These are phyloP conservation scores for Neonectria neomacrospora DNA, from an alignment of 2,329 filamentous ascomycete genomes.

Conservation along the genomic window DNA sequence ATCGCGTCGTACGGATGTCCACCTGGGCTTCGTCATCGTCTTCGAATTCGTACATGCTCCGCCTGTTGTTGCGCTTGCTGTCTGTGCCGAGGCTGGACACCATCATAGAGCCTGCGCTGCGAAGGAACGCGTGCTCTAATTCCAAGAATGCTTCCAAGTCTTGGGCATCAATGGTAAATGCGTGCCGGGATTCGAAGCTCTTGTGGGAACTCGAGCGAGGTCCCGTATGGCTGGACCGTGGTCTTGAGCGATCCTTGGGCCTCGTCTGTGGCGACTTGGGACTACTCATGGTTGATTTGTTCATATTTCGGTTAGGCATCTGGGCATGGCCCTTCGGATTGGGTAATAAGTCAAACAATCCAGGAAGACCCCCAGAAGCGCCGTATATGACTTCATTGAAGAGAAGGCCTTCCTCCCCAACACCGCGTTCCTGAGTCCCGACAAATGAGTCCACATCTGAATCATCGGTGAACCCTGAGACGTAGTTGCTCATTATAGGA, in stretches of 20 bases:
- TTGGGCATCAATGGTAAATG: constrained; percentile 26
- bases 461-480: constrained; percentile 43
- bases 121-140: constrained; percentile 22
- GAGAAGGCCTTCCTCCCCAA: constrained; percentile 41
- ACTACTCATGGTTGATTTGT: constrained; percentile 14
- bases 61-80: constrained; percentile 26
- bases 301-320: neutral
- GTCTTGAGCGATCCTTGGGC: neutral
- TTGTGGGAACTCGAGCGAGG: constrained; percentile 4
- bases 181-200: constrained; percentile 13
- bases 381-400: constrained; percentile 44
- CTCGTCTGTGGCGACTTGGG: neutral
- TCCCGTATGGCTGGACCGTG: neutral
- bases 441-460: constrained; percentile 46
- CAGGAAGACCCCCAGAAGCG: constrained; percentile 40
- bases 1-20: constrained; percentile 37
- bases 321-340: constrained; percentile 20
- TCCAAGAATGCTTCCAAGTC: constrained; percentile 38
- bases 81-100: constrained; percentile 34
- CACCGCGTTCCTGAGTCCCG: constrained; percentile 25
- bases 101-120: constrained; percentile 30
- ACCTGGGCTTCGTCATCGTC: constrained; percentile 39
- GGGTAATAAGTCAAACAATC: constrained; percentile 41
- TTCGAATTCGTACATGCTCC: constrained; percentile 37
- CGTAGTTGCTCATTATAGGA: constrained; percentile 23